Evolutionary conservation across 768 basidiomycete species (phyloP), one percentile per base, ranked within the genome.

Genomic region (Cubamyces sp.): DNA sequence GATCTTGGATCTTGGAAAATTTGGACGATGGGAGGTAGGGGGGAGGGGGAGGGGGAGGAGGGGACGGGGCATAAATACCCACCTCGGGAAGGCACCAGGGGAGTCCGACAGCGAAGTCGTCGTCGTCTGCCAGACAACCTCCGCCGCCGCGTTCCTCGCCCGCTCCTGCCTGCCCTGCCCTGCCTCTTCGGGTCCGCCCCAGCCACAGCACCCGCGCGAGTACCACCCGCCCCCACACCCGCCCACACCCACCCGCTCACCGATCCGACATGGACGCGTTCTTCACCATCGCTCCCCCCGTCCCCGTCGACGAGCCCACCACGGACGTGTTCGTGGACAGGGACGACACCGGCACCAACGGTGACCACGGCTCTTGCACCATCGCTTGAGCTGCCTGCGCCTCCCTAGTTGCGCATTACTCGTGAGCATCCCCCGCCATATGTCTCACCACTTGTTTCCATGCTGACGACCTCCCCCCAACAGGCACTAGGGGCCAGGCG

Each of bases 211-310:
- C 34, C 46, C 12, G n/a, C 40, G 11, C 40, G 19, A 26, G 19
- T 23, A 25, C 18, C 3, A 23, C n/a, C n/a, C 45, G 7, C n/a
- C 11, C 23, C 37, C 41, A 34, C 45, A 46, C n/a, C 47, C 23
- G 37, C 50, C 23, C 48, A 49, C 26, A 49, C 48, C 26, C 16
- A 23, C 9, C 42, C 15, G 4, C 42, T 16, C 16, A 16, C 42
- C 42, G 2, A 18, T n/a, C 19, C 42, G 48, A 26, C 34, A 67
- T 67, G 66, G 66, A 67, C 66, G 66, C 64, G 15, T 63, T 63
- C 56, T 67, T 67, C 66, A 54, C 57, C 53, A 67, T 67, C 52
- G 63, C 66, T 19, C 19, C 57, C 37, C 60, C 62, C 50, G 37
- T 62, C 54, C 66, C 66, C 42, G 48, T 48, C 54, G 66, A 67